A percentile compares a stretch with the other conserved stretches of the same genome.
Evolutionary conservation across 495 filamentous ascomycete species (phyloP).

Genomic region (Hypoxylon intermedium): DNA sequence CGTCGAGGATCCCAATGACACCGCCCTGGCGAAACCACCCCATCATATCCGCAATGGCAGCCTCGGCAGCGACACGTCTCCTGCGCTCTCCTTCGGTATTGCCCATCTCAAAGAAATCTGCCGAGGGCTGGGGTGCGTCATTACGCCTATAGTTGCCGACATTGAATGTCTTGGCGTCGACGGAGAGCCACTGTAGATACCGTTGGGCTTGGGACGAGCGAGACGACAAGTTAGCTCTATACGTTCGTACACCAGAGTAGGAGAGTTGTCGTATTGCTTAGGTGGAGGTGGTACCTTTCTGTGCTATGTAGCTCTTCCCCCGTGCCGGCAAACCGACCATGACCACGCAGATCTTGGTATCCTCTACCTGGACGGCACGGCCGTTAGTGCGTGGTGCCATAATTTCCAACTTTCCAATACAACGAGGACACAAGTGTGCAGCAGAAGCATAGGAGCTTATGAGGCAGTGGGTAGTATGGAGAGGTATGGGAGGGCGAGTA

Average conservation of each 20-base stretch:
- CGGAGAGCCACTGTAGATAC: constrained; percentile 94
- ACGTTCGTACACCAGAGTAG: constrained; percentile 12
- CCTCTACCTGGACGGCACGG: constrained; percentile 76
- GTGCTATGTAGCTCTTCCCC: constrained; percentile 95
- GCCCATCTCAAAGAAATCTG: constrained; percentile 89
- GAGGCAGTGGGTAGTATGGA: constrained; percentile 20
- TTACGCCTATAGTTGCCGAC: constrained; percentile 91
- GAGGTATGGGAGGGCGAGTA: constrained; percentile 3
- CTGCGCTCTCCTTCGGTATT: constrained; percentile 91
- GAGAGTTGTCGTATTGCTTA: constrained; percentile 3
- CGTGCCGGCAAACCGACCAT: constrained; percentile 97
- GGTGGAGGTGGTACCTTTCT: constrained; percentile 73
- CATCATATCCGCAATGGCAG: constrained; percentile 89
- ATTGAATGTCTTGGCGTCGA: constrained; percentile 92
- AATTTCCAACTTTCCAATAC: constrained; percentile 35
- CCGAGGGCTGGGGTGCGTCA: constrained; percentile 82
- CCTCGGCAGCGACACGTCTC: constrained; percentile 84
- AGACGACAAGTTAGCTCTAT: constrained; percentile 25
- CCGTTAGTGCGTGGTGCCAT: constrained; percentile 58
- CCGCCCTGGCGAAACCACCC: constrained; percentile 83
- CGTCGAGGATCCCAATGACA: constrained; percentile 89
- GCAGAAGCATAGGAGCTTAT: constrained; percentile 27
- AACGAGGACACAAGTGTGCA: constrained; percentile 1
- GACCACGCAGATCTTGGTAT: constrained; percentile 95
- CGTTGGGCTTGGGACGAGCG: constrained; percentile 71